A percentile compares a stretch with the other conserved stretches of the same genome.
Evolutionary conservation across 1,139 yeast species (phyloP).

Genomic region (Kodamaea arcana): DNA sequence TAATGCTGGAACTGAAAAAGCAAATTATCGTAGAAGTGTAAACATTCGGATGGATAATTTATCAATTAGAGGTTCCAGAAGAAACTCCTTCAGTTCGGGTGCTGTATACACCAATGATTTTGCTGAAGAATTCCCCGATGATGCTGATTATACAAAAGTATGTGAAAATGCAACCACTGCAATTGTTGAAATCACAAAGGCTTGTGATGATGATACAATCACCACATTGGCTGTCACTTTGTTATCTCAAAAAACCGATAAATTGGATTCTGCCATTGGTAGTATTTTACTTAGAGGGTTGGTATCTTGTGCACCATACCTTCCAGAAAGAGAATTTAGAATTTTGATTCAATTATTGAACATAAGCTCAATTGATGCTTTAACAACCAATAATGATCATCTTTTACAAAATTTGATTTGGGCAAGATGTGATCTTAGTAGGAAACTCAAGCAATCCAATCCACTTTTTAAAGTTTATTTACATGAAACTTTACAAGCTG

Average conservation of each 20-base stretch:
- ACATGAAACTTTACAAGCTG: constrained; percentile 60
- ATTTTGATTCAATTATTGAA: constrained; percentile 50
- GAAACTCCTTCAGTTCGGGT: constrained; percentile 16
- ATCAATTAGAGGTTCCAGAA: constrained; percentile 18
- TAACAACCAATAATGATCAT: constrained; percentile 26
- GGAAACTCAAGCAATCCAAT: constrained; percentile 32
- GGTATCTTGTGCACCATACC: constrained; percentile 53
- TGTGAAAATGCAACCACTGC: constrained; percentile 68
- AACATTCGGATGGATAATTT: constrained; percentile 11
- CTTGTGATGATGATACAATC: constrained; percentile 69
- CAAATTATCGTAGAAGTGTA: constrained; percentile 21
- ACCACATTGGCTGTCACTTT: constrained; percentile 81
- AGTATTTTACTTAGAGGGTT: constrained; percentile 52
- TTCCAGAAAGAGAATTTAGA: constrained; percentile 57
- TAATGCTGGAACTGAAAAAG: constrained; percentile 26
- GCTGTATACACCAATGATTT: constrained; percentile 1
- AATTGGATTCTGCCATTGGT: constrained; percentile 26
- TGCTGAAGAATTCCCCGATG: constrained; percentile 23
- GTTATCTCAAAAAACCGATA: constrained; percentile 64
- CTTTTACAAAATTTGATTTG: constrained; percentile 36
- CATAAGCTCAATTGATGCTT: constrained; percentile 31
- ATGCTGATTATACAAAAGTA: constrained; percentile 30
- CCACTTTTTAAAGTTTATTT: constrained; percentile 58
- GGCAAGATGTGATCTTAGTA: constrained; percentile 54
- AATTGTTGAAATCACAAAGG: constrained; percentile 64